phyloP scores from a whole-genome alignment of 495 filamentous ascomycete species.

The Lasiosphaeria ovina region DNA sequence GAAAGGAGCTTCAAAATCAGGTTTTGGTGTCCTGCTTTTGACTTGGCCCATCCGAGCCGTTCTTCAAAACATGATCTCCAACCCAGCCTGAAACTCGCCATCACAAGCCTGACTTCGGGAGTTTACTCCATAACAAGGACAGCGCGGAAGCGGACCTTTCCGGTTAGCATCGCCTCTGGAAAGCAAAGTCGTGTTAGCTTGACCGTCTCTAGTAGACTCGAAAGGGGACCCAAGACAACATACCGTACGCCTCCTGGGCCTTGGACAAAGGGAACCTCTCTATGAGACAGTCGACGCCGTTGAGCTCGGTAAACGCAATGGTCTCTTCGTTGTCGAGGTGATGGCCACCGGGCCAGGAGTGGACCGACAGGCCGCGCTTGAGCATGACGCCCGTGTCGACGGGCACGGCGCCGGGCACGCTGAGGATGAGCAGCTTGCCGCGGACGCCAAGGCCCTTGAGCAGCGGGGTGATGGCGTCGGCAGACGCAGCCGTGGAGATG shows the following conservation, averaged over 20 bases:
- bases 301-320: conserved; percentile 56
- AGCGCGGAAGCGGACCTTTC: conserved; percentile 10
- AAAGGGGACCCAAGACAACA: background rate
- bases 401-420: conserved; percentile 11
- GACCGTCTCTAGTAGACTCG: background rate
- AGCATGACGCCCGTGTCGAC: conserved; percentile 13
- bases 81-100: too few species aligned
- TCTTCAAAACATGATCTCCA: too few species aligned
- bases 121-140: conserved; percentile 5
- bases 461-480: conserved; percentile 52
- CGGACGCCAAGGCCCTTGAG: conserved; percentile 52
- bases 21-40: too few species aligned
- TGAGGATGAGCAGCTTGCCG: conserved; percentile 52
- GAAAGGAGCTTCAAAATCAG: too few species aligned
- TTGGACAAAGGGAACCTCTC: conserved; percentile 61
- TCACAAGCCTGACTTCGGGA: too few species aligned
- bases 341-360: conserved; percentile 64
- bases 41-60: too few species aligned
- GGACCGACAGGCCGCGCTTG: conserved; percentile 42
- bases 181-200: background rate
- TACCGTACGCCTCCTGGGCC: conserved; percentile 51
- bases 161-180: conserved; percentile 6
- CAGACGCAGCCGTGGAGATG: conserved; percentile 62
- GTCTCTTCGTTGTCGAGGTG: conserved; percentile 65
- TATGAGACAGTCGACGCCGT: conserved; percentile 61